These are phyloP conservation scores for Lachancea quebecensis DNA, from an alignment of 805 yeast genomes.

Conservation along the genomic window DNA sequence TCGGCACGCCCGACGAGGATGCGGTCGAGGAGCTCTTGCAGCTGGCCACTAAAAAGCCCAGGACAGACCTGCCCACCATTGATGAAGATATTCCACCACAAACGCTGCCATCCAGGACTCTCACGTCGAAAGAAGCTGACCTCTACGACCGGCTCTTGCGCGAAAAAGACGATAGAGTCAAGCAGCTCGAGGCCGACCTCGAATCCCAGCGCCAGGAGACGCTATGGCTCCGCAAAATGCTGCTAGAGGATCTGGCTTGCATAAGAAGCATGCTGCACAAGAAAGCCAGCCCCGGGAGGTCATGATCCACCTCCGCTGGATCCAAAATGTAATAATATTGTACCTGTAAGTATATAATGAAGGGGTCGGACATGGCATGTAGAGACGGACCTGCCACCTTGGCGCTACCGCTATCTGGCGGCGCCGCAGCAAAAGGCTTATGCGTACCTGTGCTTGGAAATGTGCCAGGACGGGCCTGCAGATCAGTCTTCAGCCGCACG, in stretches of 20 bases:
- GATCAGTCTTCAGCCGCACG: no score
- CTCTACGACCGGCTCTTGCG: slow-evolving; percentile 22
- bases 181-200: slow-evolving; percentile 26
- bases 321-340: slow-evolving; percentile 1
- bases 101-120: not conserved
- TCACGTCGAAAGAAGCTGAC: not conserved
- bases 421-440: no score
- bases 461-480: no score
- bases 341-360: not conserved
- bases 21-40: slow-evolving; percentile 29
- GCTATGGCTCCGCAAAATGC: slow-evolving; percentile 31
- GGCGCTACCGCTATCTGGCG: no score
- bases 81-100: slow-evolving; percentile 5
- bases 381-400: no score
- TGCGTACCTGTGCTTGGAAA: no score
- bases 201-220: slow-evolving; percentile 31
- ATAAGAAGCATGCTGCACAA: slow-evolving; percentile 27
- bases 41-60: slow-evolving; percentile 14
- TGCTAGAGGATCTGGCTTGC: slow-evolving; percentile 33
- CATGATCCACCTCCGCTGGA: not conserved
- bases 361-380: not conserved
- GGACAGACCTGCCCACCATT: slow-evolving; percentile 7
- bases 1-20: slow-evolving; percentile 23
- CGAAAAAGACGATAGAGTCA: slow-evolving; percentile 29
- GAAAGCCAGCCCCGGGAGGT: slow-evolving; percentile 5